phyloP scores from a whole-genome alignment of 768 basidiomycete genomes.

The Lactarius akahatsu region DNA sequence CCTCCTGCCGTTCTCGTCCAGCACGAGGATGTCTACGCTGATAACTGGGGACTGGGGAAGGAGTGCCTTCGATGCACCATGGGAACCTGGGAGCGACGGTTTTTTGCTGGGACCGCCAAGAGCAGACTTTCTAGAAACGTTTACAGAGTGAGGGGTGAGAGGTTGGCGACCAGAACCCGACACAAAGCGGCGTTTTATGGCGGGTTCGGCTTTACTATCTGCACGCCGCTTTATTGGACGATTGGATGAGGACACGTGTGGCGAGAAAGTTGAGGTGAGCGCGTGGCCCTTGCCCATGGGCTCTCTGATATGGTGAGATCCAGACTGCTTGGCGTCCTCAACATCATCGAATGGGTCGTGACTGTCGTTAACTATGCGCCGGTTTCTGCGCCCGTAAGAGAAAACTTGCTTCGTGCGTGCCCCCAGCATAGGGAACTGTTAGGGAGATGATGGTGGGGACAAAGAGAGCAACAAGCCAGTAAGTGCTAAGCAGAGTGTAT shows the following conservation, averaged over 20 bases:
- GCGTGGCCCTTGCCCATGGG: background rate
- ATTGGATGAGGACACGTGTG: conserved; percentile 23
- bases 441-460: background rate
- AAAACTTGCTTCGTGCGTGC: conserved; percentile 63
- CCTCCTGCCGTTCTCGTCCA: conserved; percentile 59
- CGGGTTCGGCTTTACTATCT: conserved; percentile 14
- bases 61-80: conserved; percentile 35
- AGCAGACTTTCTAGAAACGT: conserved; percentile 39
- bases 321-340: conserved; percentile 4
- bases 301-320: background rate
- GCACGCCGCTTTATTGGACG: conserved; percentile 25
- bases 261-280: conserved; percentile 14
- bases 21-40: conserved; percentile 63
- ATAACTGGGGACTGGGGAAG: conserved; percentile 46
- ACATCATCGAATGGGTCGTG: conserved; percentile 18
- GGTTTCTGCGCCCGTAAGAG: conserved; percentile 61
- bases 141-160: conserved; percentile 41
- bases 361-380: conserved; percentile 55
- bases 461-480: background rate
- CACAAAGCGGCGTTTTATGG: conserved; percentile 2
- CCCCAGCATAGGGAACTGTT: conserved; percentile 47
- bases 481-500: background rate
- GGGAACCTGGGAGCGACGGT: conserved; percentile 14
- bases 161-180: conserved; percentile 39
- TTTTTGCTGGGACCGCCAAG: conserved; percentile 33